phyloP scores from a whole-genome alignment of 2,329 filamentous ascomycete genomes.

The Scedosporium dehoogii region DNA sequence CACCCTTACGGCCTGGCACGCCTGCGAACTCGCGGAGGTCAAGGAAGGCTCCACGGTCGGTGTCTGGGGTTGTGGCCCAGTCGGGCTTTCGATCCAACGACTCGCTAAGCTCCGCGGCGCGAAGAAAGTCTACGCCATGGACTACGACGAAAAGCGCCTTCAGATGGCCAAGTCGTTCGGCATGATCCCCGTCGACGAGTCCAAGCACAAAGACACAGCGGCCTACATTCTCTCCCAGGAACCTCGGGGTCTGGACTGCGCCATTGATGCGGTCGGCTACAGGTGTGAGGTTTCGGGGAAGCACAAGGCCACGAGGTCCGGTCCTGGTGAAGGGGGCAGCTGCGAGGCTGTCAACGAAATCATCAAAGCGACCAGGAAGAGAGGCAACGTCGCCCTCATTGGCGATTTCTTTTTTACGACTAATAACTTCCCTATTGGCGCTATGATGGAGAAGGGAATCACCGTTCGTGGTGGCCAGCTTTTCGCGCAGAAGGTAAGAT shows the following conservation, averaged over 20 bases:
- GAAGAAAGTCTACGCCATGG: constrained; percentile 21
- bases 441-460: constrained; percentile 22
- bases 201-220: constrained; percentile 14
- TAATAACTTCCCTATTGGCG: constrained; percentile 19
- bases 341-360: constrained; percentile 17
- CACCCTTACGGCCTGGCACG: constrained; percentile 19
- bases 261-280: constrained; percentile 21
- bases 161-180: constrained; percentile 16
- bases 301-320: constrained; percentile 8
- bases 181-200: constrained; percentile 18
- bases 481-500: constrained; percentile 9
- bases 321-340: constrained; percentile 17
- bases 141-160: constrained; percentile 19
- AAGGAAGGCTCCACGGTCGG: constrained; percentile 14
- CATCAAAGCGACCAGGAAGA: constrained; percentile 20
- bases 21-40: constrained; percentile 20
- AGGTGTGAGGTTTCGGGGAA: constrained; percentile 13
- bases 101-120: constrained; percentile 19
- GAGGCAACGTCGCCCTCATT: constrained; percentile 18
- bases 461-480: constrained; percentile 20
- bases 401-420: constrained; percentile 19
- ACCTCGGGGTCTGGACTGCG: constrained; percentile 16
- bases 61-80: not conserved
- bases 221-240: constrained; percentile 20
- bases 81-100: constrained; percentile 16